phyloP scores from a whole-genome alignment of 1,284 basidiomycete species.

The Rhodofomes roseus region DNA sequence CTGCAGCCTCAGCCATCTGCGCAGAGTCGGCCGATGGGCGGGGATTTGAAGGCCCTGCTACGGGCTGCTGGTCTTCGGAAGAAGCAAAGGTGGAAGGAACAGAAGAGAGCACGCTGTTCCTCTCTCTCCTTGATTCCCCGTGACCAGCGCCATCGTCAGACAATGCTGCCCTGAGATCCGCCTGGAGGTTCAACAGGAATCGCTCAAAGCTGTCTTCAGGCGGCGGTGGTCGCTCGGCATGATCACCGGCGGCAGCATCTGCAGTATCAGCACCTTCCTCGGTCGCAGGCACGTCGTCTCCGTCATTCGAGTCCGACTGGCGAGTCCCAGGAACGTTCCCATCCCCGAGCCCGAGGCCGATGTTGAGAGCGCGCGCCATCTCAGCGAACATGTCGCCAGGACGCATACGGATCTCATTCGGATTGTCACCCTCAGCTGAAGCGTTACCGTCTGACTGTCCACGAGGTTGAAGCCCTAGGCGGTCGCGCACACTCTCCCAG shows the following conservation, averaged over 20 bases:
- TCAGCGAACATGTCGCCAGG: constrained; percentile 60
- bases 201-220: constrained; percentile 72
- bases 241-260: constrained; percentile 5
- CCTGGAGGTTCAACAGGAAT: constrained; percentile 70
- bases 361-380: constrained; percentile 72
- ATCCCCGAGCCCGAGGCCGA: constrained; percentile 52
- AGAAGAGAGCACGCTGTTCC: not conserved
- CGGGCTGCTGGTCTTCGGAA: constrained; percentile 17
- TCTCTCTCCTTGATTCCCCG: not conserved
- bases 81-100: not conserved
- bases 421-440: not conserved
- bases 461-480: constrained; percentile 43
- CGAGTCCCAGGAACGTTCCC: constrained; percentile 8
- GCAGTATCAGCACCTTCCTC: not conserved
- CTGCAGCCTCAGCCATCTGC: not conserved
- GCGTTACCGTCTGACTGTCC: not conserved
- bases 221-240: constrained; percentile 31
- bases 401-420: constrained; percentile 19
- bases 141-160: constrained; percentile 26
- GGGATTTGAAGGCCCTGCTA: not conserved
- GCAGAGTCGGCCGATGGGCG: not conserved
- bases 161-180: constrained; percentile 59
- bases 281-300: not conserved
- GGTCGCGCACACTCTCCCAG: constrained; percentile 63
- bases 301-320: not conserved